Percentiles rank a stretch among this genome's conserved stretches.
Evolutionary conservation across 352 stramenopile genomes (phyloP).

Genomic region (Phytophthora citrophthora): DNA sequence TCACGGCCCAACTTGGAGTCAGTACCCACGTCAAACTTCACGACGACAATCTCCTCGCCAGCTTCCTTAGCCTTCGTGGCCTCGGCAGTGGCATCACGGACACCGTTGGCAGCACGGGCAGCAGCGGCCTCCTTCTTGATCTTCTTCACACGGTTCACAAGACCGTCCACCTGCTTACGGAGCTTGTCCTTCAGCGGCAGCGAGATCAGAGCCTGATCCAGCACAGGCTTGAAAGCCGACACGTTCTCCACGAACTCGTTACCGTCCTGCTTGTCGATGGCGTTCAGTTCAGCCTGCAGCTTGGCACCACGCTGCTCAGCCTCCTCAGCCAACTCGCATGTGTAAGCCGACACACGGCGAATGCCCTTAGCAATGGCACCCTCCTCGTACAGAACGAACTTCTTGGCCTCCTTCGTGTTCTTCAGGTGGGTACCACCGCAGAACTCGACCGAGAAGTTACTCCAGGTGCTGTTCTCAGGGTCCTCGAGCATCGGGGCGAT

Average conservation of each 20-base stretch:
- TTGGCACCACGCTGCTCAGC: constrained; percentile 86
- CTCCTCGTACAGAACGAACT: constrained; percentile 98
- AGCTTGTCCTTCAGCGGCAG: constrained; percentile 91
- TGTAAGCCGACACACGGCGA: constrained; percentile 96
- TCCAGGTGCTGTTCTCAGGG: constrained; percentile 90
- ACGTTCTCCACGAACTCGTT: constrained; percentile 88
- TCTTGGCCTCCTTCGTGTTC: constrained; percentile 96
- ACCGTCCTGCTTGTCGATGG: constrained; percentile 74
- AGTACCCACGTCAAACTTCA: constrained; percentile 93
- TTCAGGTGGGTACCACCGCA: constrained; percentile 98
- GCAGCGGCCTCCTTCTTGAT: constrained; percentile 80
- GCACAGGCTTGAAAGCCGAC: constrained; percentile 67
- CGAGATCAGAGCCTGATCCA: constrained; percentile 90
- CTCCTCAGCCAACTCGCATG: constrained; percentile 85
- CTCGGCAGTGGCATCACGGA: constrained; percentile 60
- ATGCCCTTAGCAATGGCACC: constrained; percentile 97
- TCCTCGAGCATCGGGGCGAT: constrained; percentile 83
- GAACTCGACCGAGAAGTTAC: constrained; percentile 97
- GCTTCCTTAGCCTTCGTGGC: constrained; percentile 67
- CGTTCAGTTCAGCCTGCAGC: constrained; percentile 81
- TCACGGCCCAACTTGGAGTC: constrained; percentile 96
- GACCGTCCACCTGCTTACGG: constrained; percentile 72
- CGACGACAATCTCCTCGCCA: constrained; percentile 76
- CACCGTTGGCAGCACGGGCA: constrained; percentile 71
- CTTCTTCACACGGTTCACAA: constrained; percentile 84